Conservation (phyloP, 352 stramenopile genomes). For the Pythium guiyangense region DNA sequence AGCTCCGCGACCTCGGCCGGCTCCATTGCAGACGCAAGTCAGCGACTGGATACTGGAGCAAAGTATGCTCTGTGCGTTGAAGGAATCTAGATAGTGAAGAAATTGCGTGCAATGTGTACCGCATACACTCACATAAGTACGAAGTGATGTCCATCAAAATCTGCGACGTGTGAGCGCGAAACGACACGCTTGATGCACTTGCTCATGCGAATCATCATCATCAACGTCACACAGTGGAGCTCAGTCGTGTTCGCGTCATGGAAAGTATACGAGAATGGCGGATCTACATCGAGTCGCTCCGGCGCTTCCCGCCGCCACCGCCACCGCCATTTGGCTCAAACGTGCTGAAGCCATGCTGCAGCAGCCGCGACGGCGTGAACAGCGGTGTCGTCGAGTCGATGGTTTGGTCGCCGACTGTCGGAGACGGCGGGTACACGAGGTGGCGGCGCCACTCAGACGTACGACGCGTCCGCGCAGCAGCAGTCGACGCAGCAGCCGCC, state of each 20-base stretch:
- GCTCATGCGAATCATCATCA: no score
- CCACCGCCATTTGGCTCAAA: conserved; percentile 17
- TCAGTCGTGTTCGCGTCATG: no score
- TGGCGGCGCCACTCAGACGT: conserved; percentile 6
- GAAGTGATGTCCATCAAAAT: not conserved
- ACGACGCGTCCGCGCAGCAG: not conserved
- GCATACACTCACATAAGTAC: no score
- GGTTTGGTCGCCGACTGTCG: conserved; percentile 12
- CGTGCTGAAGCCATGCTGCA: conserved; percentile 16
- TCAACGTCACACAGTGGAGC: no score
- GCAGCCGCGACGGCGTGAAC: conserved; percentile 24
- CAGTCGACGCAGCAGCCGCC: not conserved
- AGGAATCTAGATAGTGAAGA: no score
- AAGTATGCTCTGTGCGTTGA: not conserved
- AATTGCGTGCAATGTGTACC: no score
- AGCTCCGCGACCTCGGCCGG: conserved; percentile 50
- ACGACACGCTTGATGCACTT: no score
- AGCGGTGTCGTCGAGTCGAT: conserved; percentile 7
- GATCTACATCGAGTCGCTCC: conserved; percentile 67
- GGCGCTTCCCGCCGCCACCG: conserved; percentile 26
- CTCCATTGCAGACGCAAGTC: conserved; percentile 38
- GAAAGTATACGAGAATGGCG: no score
- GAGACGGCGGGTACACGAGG: conserved; percentile 21
- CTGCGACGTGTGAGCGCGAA: conserved; percentile 2
- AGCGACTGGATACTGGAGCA: no score